Base-by-base conservation (phyloP, 148 eudicot species). In the Pharnaceum exiguum region DNA sequence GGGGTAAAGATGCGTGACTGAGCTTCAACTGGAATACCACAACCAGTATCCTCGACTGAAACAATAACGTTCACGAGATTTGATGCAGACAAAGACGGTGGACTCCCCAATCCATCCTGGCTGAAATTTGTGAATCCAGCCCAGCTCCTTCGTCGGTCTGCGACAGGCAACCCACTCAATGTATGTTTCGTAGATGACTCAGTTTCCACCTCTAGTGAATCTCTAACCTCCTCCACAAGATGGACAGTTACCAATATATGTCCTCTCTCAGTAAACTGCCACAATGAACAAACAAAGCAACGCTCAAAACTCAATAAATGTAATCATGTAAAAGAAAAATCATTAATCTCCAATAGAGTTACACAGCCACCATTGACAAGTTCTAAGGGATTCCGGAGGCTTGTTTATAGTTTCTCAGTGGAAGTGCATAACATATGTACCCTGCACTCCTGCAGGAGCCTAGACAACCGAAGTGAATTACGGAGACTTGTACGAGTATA, bases 1-100 rank as follows among this genome's bases (percentile, higher is more conserved):
- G 98, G 98, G n/a, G 89, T 93, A 59, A 93, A 93, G 18, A 93
- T 70, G 16, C 79, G 86, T 44, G 82, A 49, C 62, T 93, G 98
- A 27, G 90, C 85, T 47, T 88, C 90, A 8, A 66, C 19, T n/a
- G 98, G 98, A 72, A 93, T 93, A 25, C 98, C 97, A n/a, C 61
- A 73, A 54, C 98, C 98, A 0, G 98, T 93, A 66, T 93, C 98
- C 75, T 93, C 98, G 8, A 93, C 96, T 21, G 98, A 88, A 21
- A 93, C 83, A 24, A 93, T 79, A 12, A 93, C 47, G 46, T 72
- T 81, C 59, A 93, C 62, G 11, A 69, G 57, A 51, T 74, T 80
- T 3, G 82, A 30, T 17, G 81, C 62, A n/a, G 77, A 57, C 12
- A 44, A 60, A 5, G 58, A 40, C 10, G 5, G 30, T 37, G 74